A percentile compares a stretch with the other conserved stretches of the same genome.
Evolutionary conservation across 257 asterid species (phyloP).

Genomic region (Echium plantagineum): DNA sequence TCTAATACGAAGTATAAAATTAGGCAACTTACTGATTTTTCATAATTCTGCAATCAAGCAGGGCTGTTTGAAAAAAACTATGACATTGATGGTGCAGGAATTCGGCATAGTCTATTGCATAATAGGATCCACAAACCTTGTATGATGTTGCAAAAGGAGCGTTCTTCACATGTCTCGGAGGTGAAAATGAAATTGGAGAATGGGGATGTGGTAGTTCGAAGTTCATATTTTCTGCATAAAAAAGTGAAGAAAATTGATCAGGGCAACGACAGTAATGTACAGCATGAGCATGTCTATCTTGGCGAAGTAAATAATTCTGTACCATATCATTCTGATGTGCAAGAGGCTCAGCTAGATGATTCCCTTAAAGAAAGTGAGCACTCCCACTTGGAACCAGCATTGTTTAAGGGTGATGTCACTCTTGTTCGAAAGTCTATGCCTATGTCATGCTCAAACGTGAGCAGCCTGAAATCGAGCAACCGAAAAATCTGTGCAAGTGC

Average conservation of each 20-base stretch:
- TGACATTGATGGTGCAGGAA: slow-evolving; percentile 12
- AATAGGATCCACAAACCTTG: too few relatives aligned
- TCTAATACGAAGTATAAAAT: neutral
- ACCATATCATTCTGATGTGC: slow-evolving; percentile 4
- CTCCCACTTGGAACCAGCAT: slow-evolving; percentile 13
- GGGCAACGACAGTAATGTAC: slow-evolving; percentile 18
- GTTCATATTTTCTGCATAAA: slow-evolving; percentile 48
- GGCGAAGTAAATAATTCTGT: slow-evolving; percentile 9
- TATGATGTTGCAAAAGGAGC: slow-evolving; percentile 36
- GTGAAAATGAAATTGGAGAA: slow-evolving; percentile 12
- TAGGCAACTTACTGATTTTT: neutral
- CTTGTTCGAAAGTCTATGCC: slow-evolving; percentile 5
- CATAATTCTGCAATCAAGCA: slow-evolving; percentile 2
- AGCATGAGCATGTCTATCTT: slow-evolving; percentile 11
- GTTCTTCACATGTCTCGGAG: slow-evolving; percentile 21
- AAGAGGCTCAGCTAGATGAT: neutral
- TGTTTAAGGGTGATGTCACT: slow-evolving; percentile 12
- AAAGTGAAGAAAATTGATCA: slow-evolving; percentile 17
- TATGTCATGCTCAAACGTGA: slow-evolving; percentile 18
- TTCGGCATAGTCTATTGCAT: slow-evolving; percentile 13
- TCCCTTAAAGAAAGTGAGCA: neutral
- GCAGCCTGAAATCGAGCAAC: slow-evolving; percentile 16
- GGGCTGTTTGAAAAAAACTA: slow-evolving; percentile 23
- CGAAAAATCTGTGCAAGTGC: slow-evolving; percentile 22
- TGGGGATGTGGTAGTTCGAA: slow-evolving; percentile 27